Percentiles rank a stretch among this genome's conserved stretches.
Evolutionary conservation across 108 stramenopile species (phyloP).

Genomic region (Cyclotella baltica): DNA sequence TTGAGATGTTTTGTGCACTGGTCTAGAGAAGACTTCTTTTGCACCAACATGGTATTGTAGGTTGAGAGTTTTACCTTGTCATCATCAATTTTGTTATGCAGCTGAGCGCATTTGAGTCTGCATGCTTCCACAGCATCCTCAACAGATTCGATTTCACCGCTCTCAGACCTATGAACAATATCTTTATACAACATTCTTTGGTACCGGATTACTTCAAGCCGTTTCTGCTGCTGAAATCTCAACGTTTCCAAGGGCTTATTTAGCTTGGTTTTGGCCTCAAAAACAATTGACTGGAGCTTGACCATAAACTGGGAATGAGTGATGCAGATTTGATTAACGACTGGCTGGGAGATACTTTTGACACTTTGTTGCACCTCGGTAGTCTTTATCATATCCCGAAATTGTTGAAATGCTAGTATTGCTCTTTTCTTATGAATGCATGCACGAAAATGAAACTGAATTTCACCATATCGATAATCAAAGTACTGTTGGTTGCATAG

Average conservation of each 20-base stretch:
- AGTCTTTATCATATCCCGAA: not conserved
- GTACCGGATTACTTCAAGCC: not conserved
- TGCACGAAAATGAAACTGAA: conserved; percentile 1
- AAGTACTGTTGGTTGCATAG: not conserved
- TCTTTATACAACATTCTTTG: not conserved
- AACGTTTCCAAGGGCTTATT: not conserved
- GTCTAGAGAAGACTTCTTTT: not conserved
- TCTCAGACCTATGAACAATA: not conserved
- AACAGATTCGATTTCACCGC: not conserved
- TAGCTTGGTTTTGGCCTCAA: not conserved
- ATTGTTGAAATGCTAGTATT: not conserved
- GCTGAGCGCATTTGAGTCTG: not conserved
- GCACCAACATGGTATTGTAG: not conserved
- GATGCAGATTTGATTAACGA: not conserved
- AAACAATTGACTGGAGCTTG: not conserved
- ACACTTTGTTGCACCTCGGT: too few relatives aligned
- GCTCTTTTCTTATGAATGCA: not conserved
- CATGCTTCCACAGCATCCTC: not conserved
- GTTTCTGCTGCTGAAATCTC: not conserved
- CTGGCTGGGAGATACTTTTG: not conserved
- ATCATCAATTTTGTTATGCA: not conserved
- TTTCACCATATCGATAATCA: not conserved
- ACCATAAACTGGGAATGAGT: not conserved
- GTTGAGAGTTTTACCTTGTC: not conserved
- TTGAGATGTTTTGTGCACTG: not conserved